These are phyloP conservation scores for Alternaria sp. DNA, from an alignment of 2,329 filamentous ascomycete genomes.

Conservation along the genomic window DNA sequence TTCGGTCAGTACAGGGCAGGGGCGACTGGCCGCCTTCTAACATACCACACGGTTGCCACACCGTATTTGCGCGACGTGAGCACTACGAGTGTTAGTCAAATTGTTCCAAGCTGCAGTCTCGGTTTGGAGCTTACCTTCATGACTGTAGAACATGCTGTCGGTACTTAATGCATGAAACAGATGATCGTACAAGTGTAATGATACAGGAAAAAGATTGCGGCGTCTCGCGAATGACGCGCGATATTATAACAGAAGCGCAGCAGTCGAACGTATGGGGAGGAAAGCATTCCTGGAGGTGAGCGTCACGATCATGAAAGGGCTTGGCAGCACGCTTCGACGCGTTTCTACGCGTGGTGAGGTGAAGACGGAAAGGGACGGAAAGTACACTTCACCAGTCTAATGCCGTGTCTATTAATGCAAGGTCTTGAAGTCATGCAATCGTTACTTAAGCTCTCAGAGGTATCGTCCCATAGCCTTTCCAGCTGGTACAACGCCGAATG, in stretches of 20 bases:
- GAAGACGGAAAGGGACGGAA: constrained; percentile 13
- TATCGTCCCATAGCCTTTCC: constrained; percentile 16
- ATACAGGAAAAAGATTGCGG: constrained; percentile 5
- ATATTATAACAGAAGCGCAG: not conserved
- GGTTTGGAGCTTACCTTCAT: constrained; percentile 72
- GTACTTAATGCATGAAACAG: constrained; percentile 14
- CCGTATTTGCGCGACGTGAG: constrained; percentile 87
- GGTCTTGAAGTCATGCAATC: constrained; percentile 26
- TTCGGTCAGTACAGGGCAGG: constrained; percentile 27
- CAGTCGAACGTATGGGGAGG: not conserved
- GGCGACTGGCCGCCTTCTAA: not conserved
- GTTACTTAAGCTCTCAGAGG: constrained; percentile 19
- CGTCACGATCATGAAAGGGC: constrained; percentile 1
- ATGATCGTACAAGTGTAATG: not conserved
- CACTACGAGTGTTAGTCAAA: constrained; percentile 56
- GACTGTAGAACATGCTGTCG: constrained; percentile 86
- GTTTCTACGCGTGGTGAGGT: constrained; percentile 27
- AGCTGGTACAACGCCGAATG: constrained; percentile 40
- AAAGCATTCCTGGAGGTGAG: not conserved
- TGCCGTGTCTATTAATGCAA: constrained; percentile 9
- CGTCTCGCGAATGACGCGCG: not conserved
- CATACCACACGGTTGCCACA: constrained; percentile 91
- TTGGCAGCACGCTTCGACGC: constrained; percentile 25
- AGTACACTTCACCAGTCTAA: not conserved
- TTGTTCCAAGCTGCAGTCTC: not conserved